These are phyloP conservation scores for Trametes maxima DNA, from an alignment of 768 basidiomycete species.

Conservation along the genomic window DNA sequence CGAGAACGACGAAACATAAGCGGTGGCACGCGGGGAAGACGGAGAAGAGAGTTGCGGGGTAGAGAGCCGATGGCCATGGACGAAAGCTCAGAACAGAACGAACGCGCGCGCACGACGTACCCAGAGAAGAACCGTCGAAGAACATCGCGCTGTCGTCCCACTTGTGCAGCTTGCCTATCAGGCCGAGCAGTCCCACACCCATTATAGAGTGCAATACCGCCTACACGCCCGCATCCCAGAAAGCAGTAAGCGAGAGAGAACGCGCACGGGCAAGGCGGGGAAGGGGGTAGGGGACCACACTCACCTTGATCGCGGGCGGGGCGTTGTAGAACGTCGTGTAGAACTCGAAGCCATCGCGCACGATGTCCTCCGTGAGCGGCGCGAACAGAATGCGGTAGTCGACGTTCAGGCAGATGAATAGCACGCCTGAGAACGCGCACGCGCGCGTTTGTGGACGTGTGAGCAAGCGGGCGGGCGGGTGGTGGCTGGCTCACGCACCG, in stretches of 20 bases:
- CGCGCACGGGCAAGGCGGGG: slow-evolving; percentile 2
- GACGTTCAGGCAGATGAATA: slow-evolving; percentile 84
- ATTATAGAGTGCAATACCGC: slow-evolving; percentile 87
- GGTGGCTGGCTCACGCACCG: slow-evolving; percentile 49
- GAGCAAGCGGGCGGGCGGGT: slow-evolving; percentile 6
- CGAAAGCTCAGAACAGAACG: not conserved
- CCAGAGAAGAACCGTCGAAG: slow-evolving; percentile 89
- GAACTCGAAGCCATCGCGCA: slow-evolving; percentile 83
- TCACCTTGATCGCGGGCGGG: slow-evolving; percentile 90
- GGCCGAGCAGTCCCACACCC: slow-evolving; percentile 71
- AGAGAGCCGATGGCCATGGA: not conserved
- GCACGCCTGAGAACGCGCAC: slow-evolving; percentile 53
- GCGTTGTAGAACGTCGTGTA: slow-evolving; percentile 93
- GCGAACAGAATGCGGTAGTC: slow-evolving; percentile 86
- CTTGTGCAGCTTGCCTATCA: slow-evolving; percentile 76
- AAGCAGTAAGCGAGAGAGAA: not conserved
- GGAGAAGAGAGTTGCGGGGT: not conserved
- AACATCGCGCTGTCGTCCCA: slow-evolving; percentile 95
- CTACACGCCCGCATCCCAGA: slow-evolving; percentile 40
- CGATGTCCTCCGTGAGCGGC: slow-evolving; percentile 59
- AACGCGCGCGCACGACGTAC: slow-evolving; percentile 45
- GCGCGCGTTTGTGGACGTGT: not conserved
- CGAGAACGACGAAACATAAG: not conserved
- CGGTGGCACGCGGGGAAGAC: not conserved
- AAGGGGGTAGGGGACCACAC: not conserved